These are phyloP conservation scores for Arthroderma sp. DNA, from an alignment of 2,329 filamentous ascomycete genomes.

Conservation along the genomic window DNA sequence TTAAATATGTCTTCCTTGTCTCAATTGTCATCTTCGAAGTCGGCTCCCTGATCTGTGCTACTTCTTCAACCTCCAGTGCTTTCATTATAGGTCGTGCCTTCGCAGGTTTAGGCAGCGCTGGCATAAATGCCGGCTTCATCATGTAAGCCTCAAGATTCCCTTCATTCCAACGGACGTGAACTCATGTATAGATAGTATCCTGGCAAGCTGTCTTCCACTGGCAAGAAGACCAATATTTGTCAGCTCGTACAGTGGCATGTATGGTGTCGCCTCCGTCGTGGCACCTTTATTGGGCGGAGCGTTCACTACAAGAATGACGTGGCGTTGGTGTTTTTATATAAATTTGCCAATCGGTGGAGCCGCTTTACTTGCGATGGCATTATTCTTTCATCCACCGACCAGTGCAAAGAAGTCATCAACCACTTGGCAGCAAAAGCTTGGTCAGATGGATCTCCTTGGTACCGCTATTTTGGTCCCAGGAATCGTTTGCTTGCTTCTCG, in stretches of 20 bases:
- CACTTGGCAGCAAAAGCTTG: not conserved
- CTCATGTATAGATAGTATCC: slow-evolving; percentile 23
- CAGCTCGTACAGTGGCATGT: slow-evolving; percentile 10
- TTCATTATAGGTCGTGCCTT: slow-evolving; percentile 23
- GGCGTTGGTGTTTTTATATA: slow-evolving; percentile 14
- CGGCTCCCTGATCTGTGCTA: slow-evolving; percentile 17
- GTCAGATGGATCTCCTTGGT: slow-evolving; percentile 7
- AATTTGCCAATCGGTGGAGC: slow-evolving; percentile 26
- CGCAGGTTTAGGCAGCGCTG: slow-evolving; percentile 29
- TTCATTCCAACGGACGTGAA: slow-evolving; percentile 13
- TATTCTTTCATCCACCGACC: slow-evolving; percentile 16
- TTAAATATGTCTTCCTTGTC: slow-evolving; percentile 25
- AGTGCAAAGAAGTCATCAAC: slow-evolving; percentile 9
- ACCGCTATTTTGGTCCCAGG: slow-evolving; percentile 39
- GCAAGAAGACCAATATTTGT: slow-evolving; percentile 10
- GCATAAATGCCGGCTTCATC: slow-evolving; percentile 29
- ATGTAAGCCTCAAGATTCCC: slow-evolving; percentile 17
- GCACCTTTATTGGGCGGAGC: slow-evolving; percentile 12
- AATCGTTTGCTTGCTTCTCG: slow-evolving; percentile 18
- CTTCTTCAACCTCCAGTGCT: not conserved
- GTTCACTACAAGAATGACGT: slow-evolving; percentile 10
- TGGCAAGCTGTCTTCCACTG: slow-evolving; percentile 6
- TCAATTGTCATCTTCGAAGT: slow-evolving; percentile 21
- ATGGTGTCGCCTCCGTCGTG: slow-evolving; percentile 11
- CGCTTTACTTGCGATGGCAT: slow-evolving; percentile 23